Conservation (phyloP, 2,329 filamentous ascomycete species). For the Botrytis deweyae region DNA sequence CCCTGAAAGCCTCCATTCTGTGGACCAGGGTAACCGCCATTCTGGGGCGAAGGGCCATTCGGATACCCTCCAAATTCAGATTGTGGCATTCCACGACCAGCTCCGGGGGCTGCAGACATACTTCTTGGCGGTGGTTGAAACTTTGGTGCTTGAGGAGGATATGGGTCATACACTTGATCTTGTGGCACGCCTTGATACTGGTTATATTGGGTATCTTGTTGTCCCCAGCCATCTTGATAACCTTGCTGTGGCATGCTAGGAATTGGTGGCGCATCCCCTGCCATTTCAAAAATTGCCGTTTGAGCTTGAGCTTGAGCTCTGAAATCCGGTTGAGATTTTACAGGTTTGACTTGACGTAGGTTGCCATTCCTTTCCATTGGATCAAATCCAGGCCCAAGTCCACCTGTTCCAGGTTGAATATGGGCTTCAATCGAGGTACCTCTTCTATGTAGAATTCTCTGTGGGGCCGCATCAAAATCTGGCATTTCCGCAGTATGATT, state of each 20-base stretch:
- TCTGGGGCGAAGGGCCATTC: slow-evolving; percentile 26
- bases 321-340: slow-evolving; percentile 67
- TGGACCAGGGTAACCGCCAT: slow-evolving; percentile 23
- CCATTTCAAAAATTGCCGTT: slow-evolving; percentile 73
- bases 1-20: slow-evolving; percentile 25
- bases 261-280: slow-evolving; percentile 57
- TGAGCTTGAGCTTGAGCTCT: slow-evolving; percentile 52
- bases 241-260: slow-evolving; percentile 43
- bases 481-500: slow-evolving; percentile 36
- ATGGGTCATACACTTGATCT: slow-evolving; percentile 28
- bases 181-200: slow-evolving; percentile 26
- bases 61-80: slow-evolving; percentile 26
- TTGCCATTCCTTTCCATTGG: slow-evolving; percentile 41
- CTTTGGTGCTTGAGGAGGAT: slow-evolving; percentile 28
- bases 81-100: slow-evolving; percentile 27
- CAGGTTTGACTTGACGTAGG: slow-evolving; percentile 51
- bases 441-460: slow-evolving; percentile 27
- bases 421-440: slow-evolving; percentile 37
- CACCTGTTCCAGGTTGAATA: slow-evolving; percentile 27
- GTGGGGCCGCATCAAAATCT: slow-evolving; percentile 33
- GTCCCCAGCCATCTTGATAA: slow-evolving; percentile 33
- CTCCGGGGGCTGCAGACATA: slow-evolving; percentile 34
- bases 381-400: neutral
- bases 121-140: slow-evolving; percentile 35
- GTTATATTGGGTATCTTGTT: slow-evolving; percentile 30